Evolutionary conservation across 2,329 filamentous ascomycete genomes (phyloP).

Genomic region (Trichoderma brevicompactum): DNA sequence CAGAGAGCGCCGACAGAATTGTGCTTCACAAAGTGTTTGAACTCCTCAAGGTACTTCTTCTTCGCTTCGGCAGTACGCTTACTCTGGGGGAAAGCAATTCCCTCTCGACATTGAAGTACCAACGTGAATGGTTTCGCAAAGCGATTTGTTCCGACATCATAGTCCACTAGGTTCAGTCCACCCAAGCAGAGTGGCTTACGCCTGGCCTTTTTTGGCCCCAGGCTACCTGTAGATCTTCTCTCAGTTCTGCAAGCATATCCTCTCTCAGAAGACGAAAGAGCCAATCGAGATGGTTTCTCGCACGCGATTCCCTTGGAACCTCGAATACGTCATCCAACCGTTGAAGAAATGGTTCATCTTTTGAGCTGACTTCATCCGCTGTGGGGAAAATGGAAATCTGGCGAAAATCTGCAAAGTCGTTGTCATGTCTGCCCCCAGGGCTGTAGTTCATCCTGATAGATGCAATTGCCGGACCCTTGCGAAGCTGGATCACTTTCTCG

Average conservation of each 20-base stretch:
- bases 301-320: constrained; percentile 42
- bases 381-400: constrained; percentile 69
- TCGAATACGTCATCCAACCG: constrained; percentile 55
- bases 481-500: constrained; percentile 44
- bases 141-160: constrained; percentile 44
- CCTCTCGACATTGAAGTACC: constrained; percentile 47
- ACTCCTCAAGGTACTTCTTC: constrained; percentile 52
- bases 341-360: constrained; percentile 58
- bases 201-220: constrained; percentile 52
- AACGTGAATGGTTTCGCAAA: constrained; percentile 45
- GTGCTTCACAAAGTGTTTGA: constrained; percentile 59
- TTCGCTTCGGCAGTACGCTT: constrained; percentile 39
- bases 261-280: constrained; percentile 73
- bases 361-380: constrained; percentile 63
- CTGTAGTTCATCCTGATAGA: constrained; percentile 28
- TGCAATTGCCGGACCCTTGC: constrained; percentile 30
- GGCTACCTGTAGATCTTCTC: constrained; percentile 61
- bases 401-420: constrained; percentile 67
- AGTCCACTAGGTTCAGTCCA: constrained; percentile 43
- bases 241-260: constrained; percentile 70
- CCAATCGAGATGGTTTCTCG: constrained; percentile 64
- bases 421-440: constrained; percentile 74
- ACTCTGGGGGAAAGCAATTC: constrained; percentile 49
- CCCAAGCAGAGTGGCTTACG: constrained; percentile 47
- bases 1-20: constrained; percentile 65